Evolutionary conservation across 2,329 filamentous ascomycete genomes (phyloP).

Genomic region (Thelonectria olida): DNA sequence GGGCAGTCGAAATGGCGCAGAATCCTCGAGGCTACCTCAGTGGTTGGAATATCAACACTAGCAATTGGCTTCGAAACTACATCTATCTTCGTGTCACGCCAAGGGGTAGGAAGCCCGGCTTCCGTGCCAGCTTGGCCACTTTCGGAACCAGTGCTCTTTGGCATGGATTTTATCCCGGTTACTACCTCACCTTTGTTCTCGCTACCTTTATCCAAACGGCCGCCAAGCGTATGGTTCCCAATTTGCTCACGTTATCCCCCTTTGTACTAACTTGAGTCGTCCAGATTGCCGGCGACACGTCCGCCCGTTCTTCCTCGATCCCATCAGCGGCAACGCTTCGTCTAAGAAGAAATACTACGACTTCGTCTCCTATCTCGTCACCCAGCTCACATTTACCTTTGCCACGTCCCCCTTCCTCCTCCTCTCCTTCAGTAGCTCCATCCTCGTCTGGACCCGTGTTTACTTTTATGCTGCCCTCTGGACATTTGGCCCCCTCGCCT

Average conservation of each 20-base stretch:
- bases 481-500: conserved; percentile 69
- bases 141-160: conserved; percentile 95
- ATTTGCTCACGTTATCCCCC: too few species aligned
- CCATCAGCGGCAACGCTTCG: conserved; percentile 74
- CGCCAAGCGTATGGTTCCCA: conserved; percentile 80
- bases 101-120: conserved; percentile 94
- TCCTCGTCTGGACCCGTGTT: conserved; percentile 82
- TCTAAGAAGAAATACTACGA: conserved; percentile 89
- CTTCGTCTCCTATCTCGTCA: conserved; percentile 75
- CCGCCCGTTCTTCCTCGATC: conserved; percentile 90
- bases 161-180: conserved; percentile 98
- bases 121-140: conserved; percentile 91
- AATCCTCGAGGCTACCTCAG: conserved; percentile 93
- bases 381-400: conserved; percentile 86
- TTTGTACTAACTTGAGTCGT: conserved; percentile 19
- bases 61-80: conserved; percentile 95
- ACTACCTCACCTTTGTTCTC: conserved; percentile 90
- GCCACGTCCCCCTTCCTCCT: conserved; percentile 86
- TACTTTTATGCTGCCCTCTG: conserved; percentile 87
- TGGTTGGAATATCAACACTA: conserved; percentile 99
- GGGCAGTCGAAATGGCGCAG: conserved; percentile 87
- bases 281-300: conserved; percentile 88
- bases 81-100: conserved; percentile 95
- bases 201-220: conserved; percentile 92
- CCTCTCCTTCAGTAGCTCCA: conserved; percentile 74